These are phyloP conservation scores for Aspergillus felis DNA, from an alignment of 2,329 filamentous ascomycete genomes.

Conservation along the genomic window DNA sequence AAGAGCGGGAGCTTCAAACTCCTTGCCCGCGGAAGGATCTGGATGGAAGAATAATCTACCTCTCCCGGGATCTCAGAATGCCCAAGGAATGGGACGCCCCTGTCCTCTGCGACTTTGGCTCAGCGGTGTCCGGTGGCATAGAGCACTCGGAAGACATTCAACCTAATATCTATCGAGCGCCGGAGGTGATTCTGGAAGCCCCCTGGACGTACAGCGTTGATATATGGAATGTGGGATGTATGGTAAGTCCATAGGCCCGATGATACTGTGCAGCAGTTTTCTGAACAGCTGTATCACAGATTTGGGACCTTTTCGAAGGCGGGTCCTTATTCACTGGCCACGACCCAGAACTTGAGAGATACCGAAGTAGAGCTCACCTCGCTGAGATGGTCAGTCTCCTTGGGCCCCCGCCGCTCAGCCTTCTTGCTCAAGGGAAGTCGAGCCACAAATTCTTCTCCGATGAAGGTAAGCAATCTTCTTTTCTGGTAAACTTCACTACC, in stretches of 20 bases:
- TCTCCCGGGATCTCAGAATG: slow-evolving; percentile 38
- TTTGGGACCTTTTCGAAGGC: slow-evolving; percentile 50
- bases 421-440: slow-evolving; percentile 31
- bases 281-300: slow-evolving; percentile 25
- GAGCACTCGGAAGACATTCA: slow-evolving; percentile 29
- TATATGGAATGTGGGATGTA: slow-evolving; percentile 51
- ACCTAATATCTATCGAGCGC: slow-evolving; percentile 34
- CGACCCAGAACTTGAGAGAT: slow-evolving; percentile 37
- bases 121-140: slow-evolving; percentile 36
- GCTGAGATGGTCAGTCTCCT: slow-evolving; percentile 48
- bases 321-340: slow-evolving; percentile 42
- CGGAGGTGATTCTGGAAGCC: slow-evolving; percentile 46
- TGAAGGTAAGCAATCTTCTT: slow-evolving; percentile 23
- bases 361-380: slow-evolving; percentile 46
- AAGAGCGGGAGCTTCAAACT: slow-evolving; percentile 15
- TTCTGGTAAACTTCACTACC: background rate
- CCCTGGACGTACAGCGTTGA: slow-evolving; percentile 48
- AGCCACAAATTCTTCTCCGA: slow-evolving; percentile 40
- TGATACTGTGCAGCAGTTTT: slow-evolving; percentile 2
- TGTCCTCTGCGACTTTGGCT: slow-evolving; percentile 50
- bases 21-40: slow-evolving; percentile 44
- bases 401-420: slow-evolving; percentile 37
- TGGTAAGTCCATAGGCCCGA: slow-evolving; percentile 37
- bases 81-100: slow-evolving; percentile 31
- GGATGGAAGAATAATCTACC: slow-evolving; percentile 41